phyloP scores from a whole-genome alignment of 768 basidiomycete genomes.

The Dioszegia hungarica region DNA sequence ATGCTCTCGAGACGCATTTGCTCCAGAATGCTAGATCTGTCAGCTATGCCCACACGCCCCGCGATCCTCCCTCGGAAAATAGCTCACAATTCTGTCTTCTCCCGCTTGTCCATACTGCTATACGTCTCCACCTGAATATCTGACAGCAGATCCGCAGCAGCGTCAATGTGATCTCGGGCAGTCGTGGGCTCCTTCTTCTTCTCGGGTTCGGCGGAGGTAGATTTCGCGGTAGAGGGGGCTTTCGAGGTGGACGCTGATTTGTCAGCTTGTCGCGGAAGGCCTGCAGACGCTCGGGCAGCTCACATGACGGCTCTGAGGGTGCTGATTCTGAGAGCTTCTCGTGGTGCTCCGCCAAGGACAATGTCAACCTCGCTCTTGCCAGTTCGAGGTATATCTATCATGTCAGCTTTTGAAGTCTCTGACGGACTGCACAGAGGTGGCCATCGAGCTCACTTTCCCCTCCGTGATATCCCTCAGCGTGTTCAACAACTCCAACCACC shows the following conservation, averaged over 20 bases:
- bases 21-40: conserved; percentile 62
- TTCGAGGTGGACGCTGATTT: not conserved
- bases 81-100: conserved; percentile 84
- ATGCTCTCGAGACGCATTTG: conserved; percentile 75
- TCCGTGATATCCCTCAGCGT: conserved; percentile 88
- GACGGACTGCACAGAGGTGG: not conserved
- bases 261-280: not conserved
- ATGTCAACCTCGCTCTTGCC: conserved; percentile 87
- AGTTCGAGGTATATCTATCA: conserved; percentile 90
- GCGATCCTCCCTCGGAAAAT: not conserved
- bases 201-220: conserved; percentile 30
- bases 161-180: conserved; percentile 62
- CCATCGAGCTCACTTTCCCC: conserved; percentile 68
- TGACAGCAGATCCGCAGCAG: conserved; percentile 83
- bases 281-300: conserved; percentile 34
- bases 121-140: conserved; percentile 99
- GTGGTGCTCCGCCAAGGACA: conserved; percentile 76
- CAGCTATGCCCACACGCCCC: not conserved
- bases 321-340: conserved; percentile 60
- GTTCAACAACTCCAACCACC: conserved; percentile 70
- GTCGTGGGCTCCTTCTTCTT: conserved; percentile 52
- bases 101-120: conserved; percentile 93
- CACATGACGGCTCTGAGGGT: conserved; percentile 44
- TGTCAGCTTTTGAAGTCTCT: not conserved
- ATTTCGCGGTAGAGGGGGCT: conserved; percentile 10